Evolutionary conservation across 208 protist genomes (phyloP), one percentile per base, ranked within the genome.

Genomic region (Endotrypanum monterogeii): DNA sequence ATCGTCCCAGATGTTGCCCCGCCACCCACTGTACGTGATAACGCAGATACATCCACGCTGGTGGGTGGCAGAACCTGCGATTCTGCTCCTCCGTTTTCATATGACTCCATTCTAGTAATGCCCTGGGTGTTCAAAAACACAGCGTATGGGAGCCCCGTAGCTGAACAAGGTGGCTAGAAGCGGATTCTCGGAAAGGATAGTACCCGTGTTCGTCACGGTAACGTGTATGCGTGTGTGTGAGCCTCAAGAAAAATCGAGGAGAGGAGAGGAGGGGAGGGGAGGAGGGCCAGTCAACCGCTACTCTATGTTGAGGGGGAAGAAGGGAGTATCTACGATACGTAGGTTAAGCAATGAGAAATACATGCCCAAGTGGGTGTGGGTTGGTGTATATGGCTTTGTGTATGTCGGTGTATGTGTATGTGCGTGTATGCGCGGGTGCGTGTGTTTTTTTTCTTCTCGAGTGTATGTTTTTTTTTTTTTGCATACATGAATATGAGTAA

Each of bases 401-500:
- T n/a, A n/a, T n/a, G n/a, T n/a, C n/a, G n/a, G n/a, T n/a, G n/a
- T n/a, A n/a, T n/a, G n/a, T n/a, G n/a, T n/a, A n/a, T n/a, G 44
- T 57, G 54, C 54, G 54, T 20, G 54, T 57, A 28, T 57, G 54
- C n/a, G 54, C n/a, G n/a, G n/a, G n/a, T n/a, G n/a, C n/a, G n/a
- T n/a, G n/a, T n/a, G n/a, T n/a, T n/a, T n/a, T n/a, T n/a, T n/a
- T n/a, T n/a, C n/a, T n/a, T n/a, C n/a, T n/a, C n/a, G n/a, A n/a
- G n/a, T n/a, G n/a, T n/a, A n/a, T n/a, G n/a, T n/a, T n/a, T n/a
- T n/a, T n/a, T n/a, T n/a, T n/a, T n/a, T n/a, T n/a, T n/a, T n/a
- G n/a, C n/a, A n/a, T n/a, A n/a, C n/a, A n/a, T n/a, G n/a, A n/a
- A n/a, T n/a, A n/a, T n/a, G n/a, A n/a, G n/a, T n/a, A n/a, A n/a